Conservation (phyloP, 2,329 filamentous ascomycete species). For the Penicillium sp. region DNA sequence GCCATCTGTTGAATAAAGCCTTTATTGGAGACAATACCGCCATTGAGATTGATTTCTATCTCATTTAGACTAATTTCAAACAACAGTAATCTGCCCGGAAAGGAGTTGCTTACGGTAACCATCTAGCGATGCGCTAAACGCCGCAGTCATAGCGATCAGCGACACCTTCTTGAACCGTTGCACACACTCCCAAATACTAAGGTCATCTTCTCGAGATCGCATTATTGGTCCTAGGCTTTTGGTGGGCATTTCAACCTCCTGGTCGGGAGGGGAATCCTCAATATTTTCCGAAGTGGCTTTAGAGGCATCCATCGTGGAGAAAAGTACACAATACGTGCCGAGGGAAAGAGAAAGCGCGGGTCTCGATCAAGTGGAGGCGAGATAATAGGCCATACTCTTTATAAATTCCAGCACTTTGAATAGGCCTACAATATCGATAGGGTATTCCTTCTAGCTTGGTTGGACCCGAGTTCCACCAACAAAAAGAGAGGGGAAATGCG, state of each 20-base stretch:
- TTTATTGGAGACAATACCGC: conserved; percentile 46
- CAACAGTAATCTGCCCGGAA: background rate
- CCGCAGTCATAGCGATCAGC: conserved; percentile 45
- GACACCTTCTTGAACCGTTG: conserved; percentile 41
- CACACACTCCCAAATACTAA: conserved; percentile 45
- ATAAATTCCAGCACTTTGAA: no score
- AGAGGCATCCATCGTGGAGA: background rate
- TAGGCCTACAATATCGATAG: no score
- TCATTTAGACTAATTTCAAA: background rate
- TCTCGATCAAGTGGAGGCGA: no score
- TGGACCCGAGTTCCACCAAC: background rate
- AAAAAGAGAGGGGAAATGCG: background rate
- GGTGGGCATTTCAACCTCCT: background rate
- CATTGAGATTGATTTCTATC: conserved; percentile 41
- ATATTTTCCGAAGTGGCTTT: background rate
- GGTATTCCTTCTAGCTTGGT: no score
- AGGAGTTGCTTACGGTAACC: conserved; percentile 41
- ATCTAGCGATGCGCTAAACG: conserved; percentile 49
- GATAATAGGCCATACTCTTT: no score
- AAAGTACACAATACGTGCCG: background rate
- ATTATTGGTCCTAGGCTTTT: conserved; percentile 27
- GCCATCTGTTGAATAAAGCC: conserved; percentile 47
- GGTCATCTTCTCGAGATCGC: conserved; percentile 44
- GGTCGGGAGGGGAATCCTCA: conserved; percentile 1
- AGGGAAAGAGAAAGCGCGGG: background rate